Conservation (phyloP, 257 asterid genomes). For the Oldenlandia corymbosa region DNA sequence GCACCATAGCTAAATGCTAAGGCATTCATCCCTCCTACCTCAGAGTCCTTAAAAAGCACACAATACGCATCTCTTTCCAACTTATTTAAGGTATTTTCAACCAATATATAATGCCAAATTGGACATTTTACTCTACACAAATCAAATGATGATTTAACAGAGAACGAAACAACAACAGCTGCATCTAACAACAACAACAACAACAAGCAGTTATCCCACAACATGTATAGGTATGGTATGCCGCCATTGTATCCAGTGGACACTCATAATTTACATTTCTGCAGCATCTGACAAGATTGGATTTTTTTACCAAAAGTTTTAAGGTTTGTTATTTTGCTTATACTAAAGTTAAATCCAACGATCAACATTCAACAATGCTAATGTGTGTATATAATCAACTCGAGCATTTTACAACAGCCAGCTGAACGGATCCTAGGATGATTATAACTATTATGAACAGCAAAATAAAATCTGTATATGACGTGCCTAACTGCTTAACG, state of each 20-base stretch:
- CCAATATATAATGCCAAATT: too few relatives aligned
- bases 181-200: too few relatives aligned
- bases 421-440: constrained; percentile 1
- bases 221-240: too few relatives aligned
- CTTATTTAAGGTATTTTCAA: too few relatives aligned
- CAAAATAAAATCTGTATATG: neutral
- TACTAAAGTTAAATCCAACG: constrained; percentile 8
- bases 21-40: neutral
- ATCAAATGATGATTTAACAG: neutral
- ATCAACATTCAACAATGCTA: neutral
- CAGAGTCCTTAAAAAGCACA: neutral
- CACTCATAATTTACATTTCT: too few relatives aligned
- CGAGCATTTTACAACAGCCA: neutral
- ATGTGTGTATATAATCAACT: neutral
- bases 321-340: neutral
- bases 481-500: too few relatives aligned
- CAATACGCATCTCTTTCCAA: neutral
- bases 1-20: neutral
- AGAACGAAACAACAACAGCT: neutral
- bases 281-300: too few relatives aligned
- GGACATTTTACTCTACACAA: neutral
- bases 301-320: too few relatives aligned
- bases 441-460: neutral
- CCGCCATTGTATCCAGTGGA: too few relatives aligned
- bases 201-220: too few relatives aligned